Conservation (phyloP, 257 asterid genomes). For the Nicotiana undulata region DNA sequence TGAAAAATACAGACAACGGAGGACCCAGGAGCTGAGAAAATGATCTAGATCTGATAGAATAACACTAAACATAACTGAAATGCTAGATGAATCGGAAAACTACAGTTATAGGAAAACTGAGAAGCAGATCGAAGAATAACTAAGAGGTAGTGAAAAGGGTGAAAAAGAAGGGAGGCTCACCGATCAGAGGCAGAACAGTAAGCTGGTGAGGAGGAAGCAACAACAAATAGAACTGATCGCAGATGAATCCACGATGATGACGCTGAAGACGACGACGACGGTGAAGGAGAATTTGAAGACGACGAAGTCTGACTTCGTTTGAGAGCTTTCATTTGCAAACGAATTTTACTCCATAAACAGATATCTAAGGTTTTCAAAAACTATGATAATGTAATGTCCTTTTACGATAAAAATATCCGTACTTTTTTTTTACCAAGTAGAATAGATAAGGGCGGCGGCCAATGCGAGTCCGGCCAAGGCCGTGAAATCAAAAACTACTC, state of each 20-base stretch:
- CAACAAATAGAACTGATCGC: slow-evolving; percentile 84
- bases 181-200: slow-evolving; percentile 64
- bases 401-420: slow-evolving; percentile 17
- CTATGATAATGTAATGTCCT: slow-evolving; percentile 32
- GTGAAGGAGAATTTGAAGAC: slow-evolving; percentile 56
- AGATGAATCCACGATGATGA: slow-evolving; percentile 81
- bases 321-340: slow-evolving; percentile 78
- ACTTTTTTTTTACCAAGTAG: slow-evolving; percentile 55
- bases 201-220: slow-evolving; percentile 76
- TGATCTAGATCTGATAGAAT: slow-evolving; percentile 6
- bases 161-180: slow-evolving; percentile 33
- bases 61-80: background rate
- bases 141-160: too few relatives aligned
- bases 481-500: slow-evolving; percentile 50
- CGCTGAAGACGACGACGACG: slow-evolving; percentile 23
- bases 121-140: background rate
- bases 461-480: slow-evolving; percentile 62
- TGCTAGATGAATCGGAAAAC: background rate
- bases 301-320: slow-evolving; percentile 78
- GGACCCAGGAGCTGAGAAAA: background rate
- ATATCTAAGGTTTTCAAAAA: slow-evolving; percentile 47
- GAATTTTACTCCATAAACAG: background rate
- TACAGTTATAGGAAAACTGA: background rate
- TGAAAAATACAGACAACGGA: background rate
- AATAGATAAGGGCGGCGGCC: slow-evolving; percentile 59